These are phyloP conservation scores for Alternaria ventricosa DNA, from an alignment of 2,329 filamentous ascomycete genomes.

Conservation along the genomic window DNA sequence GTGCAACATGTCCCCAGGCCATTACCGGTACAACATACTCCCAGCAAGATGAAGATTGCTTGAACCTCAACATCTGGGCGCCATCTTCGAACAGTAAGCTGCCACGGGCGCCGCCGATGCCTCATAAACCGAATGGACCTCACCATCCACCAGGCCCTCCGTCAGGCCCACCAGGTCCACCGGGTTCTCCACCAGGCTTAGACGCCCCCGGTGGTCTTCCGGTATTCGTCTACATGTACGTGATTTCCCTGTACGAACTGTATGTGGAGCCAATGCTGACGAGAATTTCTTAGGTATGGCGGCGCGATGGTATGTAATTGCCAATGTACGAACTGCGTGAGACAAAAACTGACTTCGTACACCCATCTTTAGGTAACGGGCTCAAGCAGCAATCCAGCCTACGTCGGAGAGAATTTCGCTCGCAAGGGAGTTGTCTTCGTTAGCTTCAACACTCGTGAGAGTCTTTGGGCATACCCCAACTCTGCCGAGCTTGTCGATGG, in stretches of 20 bases:
- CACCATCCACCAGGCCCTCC: not conserved
- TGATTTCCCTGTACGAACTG: not conserved
- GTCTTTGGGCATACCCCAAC: constrained; percentile 52
- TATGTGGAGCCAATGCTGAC: not conserved
- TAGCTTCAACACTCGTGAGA: constrained; percentile 37
- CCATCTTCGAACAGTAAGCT: constrained; percentile 9
- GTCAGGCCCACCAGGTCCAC: not conserved
- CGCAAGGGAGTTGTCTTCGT: constrained; percentile 33
- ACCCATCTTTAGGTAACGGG: constrained; percentile 35
- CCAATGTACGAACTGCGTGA: too few species aligned
- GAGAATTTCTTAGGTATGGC: constrained; percentile 27
- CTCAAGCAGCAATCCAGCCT: constrained; percentile 49
- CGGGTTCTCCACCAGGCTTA: not conserved
- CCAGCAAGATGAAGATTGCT: constrained; percentile 44
- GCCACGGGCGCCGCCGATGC: not conserved
- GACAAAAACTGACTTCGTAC: too few species aligned
- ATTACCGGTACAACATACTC: constrained; percentile 28
- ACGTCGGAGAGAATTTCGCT: constrained; percentile 51
- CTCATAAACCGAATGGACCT: constrained; percentile 2
- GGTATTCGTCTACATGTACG: constrained; percentile 53
- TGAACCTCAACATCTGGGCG: constrained; percentile 47
- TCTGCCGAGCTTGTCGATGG: constrained; percentile 44
- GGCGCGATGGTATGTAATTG: constrained; percentile 43
- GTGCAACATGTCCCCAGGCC: constrained; percentile 33
- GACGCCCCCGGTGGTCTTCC: constrained; percentile 17